A percentile compares a stretch with the other conserved stretches of the same genome.
Evolutionary conservation across 768 basidiomycete species (phyloP).

Genomic region (Agaricus blazei): DNA sequence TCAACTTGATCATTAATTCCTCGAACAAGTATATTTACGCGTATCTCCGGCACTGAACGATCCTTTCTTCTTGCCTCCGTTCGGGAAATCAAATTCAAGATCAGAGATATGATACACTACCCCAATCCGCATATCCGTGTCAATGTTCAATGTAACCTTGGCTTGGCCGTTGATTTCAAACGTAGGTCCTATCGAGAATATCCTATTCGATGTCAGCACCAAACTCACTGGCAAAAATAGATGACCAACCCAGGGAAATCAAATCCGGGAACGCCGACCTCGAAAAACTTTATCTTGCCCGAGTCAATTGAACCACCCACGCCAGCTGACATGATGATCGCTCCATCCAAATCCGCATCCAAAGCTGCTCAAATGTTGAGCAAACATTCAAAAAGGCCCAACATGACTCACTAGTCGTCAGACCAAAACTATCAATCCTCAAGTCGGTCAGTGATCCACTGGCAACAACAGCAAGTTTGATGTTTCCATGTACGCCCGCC

Average conservation of each 20-base stretch:
- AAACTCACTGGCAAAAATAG: not conserved
- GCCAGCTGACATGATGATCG: slow-evolving; percentile 30
- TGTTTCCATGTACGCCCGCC: slow-evolving; percentile 27
- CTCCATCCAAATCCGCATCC: slow-evolving; percentile 33
- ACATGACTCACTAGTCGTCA: slow-evolving; percentile 26
- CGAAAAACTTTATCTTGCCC: slow-evolving; percentile 34
- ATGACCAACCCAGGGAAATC: slow-evolving; percentile 41
- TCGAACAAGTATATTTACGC: slow-evolving; percentile 25
- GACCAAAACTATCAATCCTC: slow-evolving; percentile 27
- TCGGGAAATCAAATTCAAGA: slow-evolving; percentile 40
- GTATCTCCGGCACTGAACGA: slow-evolving; percentile 33
- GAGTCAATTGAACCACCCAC: slow-evolving; percentile 37
- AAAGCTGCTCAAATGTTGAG: slow-evolving; percentile 21
- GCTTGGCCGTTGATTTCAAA: slow-evolving; percentile 38
- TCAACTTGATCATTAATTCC: too few species aligned
- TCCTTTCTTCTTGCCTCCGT: slow-evolving; percentile 19
- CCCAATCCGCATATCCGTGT: slow-evolving; percentile 35
- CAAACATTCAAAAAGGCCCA: not conserved
- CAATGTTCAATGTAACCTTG: slow-evolving; percentile 28
- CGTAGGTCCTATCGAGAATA: slow-evolving; percentile 43
- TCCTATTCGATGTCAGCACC: slow-evolving; percentile 19
- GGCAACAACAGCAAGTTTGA: slow-evolving; percentile 34
- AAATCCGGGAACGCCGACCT: slow-evolving; percentile 41
- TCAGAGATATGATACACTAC: slow-evolving; percentile 38
- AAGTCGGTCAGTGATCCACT: slow-evolving; percentile 43